Conservation (phyloP, 805 yeast species). For the Debaryomyces castellii region DNA sequence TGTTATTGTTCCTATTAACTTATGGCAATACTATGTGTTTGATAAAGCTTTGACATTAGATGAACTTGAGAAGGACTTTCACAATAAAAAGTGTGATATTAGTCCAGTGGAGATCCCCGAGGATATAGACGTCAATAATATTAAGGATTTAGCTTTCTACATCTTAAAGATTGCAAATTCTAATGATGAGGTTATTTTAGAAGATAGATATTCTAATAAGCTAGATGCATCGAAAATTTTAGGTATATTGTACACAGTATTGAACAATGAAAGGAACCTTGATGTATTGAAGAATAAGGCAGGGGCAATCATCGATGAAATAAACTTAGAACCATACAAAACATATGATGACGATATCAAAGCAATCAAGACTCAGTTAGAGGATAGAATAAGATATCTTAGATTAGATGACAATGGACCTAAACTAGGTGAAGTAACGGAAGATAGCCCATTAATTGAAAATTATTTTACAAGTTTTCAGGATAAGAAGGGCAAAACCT, state of each 20-base stretch:
- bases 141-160: slow-evolving; percentile 48
- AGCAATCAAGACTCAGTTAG: slow-evolving; percentile 66
- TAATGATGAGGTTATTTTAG: slow-evolving; percentile 43
- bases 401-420: slow-evolving; percentile 85
- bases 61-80: slow-evolving; percentile 40
- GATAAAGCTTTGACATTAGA: slow-evolving; percentile 47
- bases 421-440: slow-evolving; percentile 58
- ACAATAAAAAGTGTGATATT: slow-evolving; percentile 14
- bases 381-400: slow-evolving; percentile 72
- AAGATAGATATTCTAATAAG: slow-evolving; percentile 52
- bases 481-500: slow-evolving; percentile 50
- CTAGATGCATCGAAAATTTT: slow-evolving; percentile 54
- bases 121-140: slow-evolving; percentile 35
- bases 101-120: slow-evolving; percentile 43
- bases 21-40: slow-evolving; percentile 89
- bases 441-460: slow-evolving; percentile 66
- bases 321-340: slow-evolving; percentile 70
- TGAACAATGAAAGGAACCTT: slow-evolving; percentile 18
- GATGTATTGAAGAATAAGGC: slow-evolving; percentile 37
- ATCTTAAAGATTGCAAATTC: slow-evolving; percentile 43
- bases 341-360: slow-evolving; percentile 73
- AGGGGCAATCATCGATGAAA: slow-evolving; percentile 62
- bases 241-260: slow-evolving; percentile 42
- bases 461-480: slow-evolving; percentile 80
- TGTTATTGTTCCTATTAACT: slow-evolving; percentile 62